Evolutionary conservation across 108 stramenopile genomes (phyloP).

Genomic region (Cyclotella choctawhatcheeana): DNA sequence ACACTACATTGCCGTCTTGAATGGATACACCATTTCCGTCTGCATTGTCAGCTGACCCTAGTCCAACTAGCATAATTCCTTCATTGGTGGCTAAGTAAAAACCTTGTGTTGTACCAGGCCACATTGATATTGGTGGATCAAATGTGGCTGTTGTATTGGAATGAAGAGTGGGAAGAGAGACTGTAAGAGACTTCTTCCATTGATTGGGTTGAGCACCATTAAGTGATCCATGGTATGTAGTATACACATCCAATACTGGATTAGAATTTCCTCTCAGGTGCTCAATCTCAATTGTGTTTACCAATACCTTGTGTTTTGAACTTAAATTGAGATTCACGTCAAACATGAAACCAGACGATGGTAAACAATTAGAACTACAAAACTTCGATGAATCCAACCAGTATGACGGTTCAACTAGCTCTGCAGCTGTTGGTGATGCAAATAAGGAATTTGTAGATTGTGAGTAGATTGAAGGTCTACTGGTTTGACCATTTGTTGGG

Average conservation of each 20-base stretch:
- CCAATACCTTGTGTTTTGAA: not conserved
- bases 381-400: not conserved
- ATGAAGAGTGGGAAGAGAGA: not conserved
- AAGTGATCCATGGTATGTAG: slow-evolving; percentile 9
- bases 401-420: not conserved
- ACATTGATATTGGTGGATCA: slow-evolving; percentile 1
- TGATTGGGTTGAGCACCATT: slow-evolving; percentile 10
- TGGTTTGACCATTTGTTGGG: not conserved
- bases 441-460: not conserved
- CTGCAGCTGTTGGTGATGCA: slow-evolving; percentile 4
- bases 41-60: not conserved
- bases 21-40: slow-evolving; percentile 12
- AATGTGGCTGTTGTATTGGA: slow-evolving; percentile 2
- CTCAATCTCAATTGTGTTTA: slow-evolving; percentile 13
- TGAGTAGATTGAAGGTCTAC: not conserved
- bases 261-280: slow-evolving; percentile 10
- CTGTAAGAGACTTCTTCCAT: slow-evolving; percentile 20
- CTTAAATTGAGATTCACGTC: not conserved
- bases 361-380: slow-evolving; percentile 8
- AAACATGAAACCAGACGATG: slow-evolving; percentile 29
- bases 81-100: slow-evolving; percentile 9
- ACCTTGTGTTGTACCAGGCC: not conserved
- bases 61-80: slow-evolving; percentile 13
- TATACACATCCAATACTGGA: not conserved
- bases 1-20: slow-evolving; percentile 3